Evolutionary conservation across 108 stramenopile genomes (phyloP).

Genomic region (Stephanodiscus triporus): DNA sequence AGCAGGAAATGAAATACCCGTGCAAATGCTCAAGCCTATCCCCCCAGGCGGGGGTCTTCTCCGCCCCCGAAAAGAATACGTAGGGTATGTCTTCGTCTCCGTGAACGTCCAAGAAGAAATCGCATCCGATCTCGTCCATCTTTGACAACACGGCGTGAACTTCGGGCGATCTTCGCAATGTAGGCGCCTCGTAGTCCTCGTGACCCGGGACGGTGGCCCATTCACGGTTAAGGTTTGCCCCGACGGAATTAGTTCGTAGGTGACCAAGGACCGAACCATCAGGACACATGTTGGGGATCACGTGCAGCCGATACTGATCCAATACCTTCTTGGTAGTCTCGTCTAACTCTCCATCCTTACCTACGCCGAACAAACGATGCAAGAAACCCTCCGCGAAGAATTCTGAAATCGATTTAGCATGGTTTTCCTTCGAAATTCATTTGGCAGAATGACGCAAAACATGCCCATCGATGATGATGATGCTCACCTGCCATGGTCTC

Average conservation of each 20-base stretch:
- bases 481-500: conserved; percentile 74
- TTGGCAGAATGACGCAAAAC: conserved; percentile 1
- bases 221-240: conserved; percentile 90
- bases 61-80: conserved; percentile 86
- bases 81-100: conserved; percentile 90
- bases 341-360: conserved; percentile 49
- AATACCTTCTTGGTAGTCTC: conserved; percentile 50
- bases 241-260: conserved; percentile 83
- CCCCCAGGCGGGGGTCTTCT: conserved; percentile 76
- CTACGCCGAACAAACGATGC: conserved; percentile 63
- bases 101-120: conserved; percentile 87
- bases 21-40: conserved; percentile 70
- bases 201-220: conserved; percentile 67
- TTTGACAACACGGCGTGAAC: conserved; percentile 75
- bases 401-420: too few species aligned
- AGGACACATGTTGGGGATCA: conserved; percentile 90
- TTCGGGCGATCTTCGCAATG: conserved; percentile 80
- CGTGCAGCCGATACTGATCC: conserved; percentile 71
- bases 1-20: conserved; percentile 79
- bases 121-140: conserved; percentile 85
- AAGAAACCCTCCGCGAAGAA: conserved; percentile 76
- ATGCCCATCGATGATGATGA: background rate
- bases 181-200: conserved; percentile 76
- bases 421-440: background rate
- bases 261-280: conserved; percentile 85